Conservation (phyloP, 176 grass and related monocot genomes). For the Oryza longistaminata region DNA sequence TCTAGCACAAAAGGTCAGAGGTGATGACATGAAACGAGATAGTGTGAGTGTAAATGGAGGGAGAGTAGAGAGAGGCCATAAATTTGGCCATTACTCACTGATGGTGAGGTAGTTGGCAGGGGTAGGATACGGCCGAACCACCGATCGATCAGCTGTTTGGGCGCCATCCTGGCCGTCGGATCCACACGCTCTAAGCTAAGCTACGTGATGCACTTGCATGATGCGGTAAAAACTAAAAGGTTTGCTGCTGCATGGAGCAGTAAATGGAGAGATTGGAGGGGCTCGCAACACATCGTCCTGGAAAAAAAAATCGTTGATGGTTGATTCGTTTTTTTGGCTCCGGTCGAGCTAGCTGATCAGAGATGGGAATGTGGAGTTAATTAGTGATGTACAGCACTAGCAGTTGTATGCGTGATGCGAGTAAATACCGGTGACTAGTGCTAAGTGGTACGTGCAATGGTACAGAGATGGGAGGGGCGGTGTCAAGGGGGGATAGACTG, state of each 20-base stretch:
- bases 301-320: background rate
- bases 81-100: conserved; percentile 2
- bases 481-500: background rate
- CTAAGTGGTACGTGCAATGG: background rate
- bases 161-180: background rate
- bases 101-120: background rate
- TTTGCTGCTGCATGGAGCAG: background rate
- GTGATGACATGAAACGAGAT: background rate
- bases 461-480: background rate
- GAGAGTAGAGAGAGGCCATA: background rate
- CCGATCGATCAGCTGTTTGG: background rate
- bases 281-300: background rate
- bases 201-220: background rate
- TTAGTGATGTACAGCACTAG: background rate
- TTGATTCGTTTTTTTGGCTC: background rate
- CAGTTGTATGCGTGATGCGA: background rate
- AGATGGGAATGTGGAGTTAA: background rate
- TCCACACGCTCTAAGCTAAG: background rate
- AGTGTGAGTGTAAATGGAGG: background rate
- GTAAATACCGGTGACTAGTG: background rate
- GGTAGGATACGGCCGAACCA: background rate
- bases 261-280: background rate
- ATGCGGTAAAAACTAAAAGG: background rate
- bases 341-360: background rate
- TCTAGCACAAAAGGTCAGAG: background rate